A percentile compares a stretch with the other conserved stretches of the same genome.
Evolutionary conservation across 352 stramenopile species (phyloP).

Genomic region (Stramenopiles sp.): DNA sequence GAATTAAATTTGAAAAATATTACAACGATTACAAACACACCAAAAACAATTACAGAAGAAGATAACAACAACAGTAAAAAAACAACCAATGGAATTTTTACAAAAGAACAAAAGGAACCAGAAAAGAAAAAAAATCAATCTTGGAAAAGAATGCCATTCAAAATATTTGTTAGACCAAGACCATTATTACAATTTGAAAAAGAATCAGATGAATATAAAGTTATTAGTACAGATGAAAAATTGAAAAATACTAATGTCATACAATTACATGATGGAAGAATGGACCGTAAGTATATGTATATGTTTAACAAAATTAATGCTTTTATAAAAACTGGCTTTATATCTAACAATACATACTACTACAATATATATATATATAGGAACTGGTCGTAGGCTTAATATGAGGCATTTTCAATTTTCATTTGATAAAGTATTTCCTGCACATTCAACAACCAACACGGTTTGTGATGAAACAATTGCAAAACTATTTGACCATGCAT

Average conservation of each 20-base stretch:
- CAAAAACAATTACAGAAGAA: background rate
- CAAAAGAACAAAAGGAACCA: background rate
- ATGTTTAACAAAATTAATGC: too few species aligned
- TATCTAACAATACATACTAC: too few species aligned
- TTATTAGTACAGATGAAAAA: too few species aligned
- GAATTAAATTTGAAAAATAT: too few species aligned
- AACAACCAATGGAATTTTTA: background rate
- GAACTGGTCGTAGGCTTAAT: slow-evolving; percentile 12
- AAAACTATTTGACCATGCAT: slow-evolving; percentile 12
- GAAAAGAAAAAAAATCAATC: background rate
- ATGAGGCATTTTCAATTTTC: slow-evolving; percentile 17
- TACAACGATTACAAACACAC: background rate
- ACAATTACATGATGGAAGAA: too few species aligned
- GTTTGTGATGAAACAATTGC: slow-evolving; percentile 17
- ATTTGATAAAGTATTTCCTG: slow-evolving; percentile 21
- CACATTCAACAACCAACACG: background rate
- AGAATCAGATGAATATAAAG: background rate
- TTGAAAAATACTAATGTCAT: too few species aligned
- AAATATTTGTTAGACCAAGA: background rate
- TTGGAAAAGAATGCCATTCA: background rate
- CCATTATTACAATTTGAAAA: background rate
- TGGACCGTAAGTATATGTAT: too few species aligned
- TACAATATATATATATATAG: too few species aligned
- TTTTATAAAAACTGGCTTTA: too few species aligned
- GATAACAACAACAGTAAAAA: background rate